These are phyloP conservation scores for Ogataea naganishii DNA, from an alignment of 805 yeast species.

Conservation along the genomic window DNA sequence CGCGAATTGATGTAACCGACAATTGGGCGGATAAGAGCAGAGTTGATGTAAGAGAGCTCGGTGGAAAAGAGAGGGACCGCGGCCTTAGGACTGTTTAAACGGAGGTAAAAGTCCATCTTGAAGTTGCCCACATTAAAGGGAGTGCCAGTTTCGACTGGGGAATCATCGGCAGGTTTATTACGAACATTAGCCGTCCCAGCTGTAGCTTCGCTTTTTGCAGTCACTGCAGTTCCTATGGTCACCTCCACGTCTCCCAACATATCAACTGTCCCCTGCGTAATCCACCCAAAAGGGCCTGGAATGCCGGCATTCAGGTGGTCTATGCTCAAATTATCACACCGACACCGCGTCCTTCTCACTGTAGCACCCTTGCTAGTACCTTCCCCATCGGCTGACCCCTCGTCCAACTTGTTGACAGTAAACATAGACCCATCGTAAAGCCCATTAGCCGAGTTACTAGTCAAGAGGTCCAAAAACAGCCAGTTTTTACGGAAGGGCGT, in stretches of 20 bases:
- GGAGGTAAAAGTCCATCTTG: slow-evolving; percentile 70
- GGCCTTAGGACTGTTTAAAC: slow-evolving; percentile 81
- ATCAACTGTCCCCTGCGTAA: slow-evolving; percentile 83
- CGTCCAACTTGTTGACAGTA: slow-evolving; percentile 83
- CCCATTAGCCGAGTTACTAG: slow-evolving; percentile 81
- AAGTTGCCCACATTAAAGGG: slow-evolving; percentile 58
- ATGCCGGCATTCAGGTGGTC: slow-evolving; percentile 88
- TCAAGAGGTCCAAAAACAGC: slow-evolving; percentile 81
- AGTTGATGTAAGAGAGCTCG: slow-evolving; percentile 87
- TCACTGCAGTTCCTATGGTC: no score
- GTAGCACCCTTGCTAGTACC: no score
- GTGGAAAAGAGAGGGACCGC: slow-evolving; percentile 78
- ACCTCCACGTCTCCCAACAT: slow-evolving; percentile 86
- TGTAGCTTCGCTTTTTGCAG: slow-evolving; percentile 9
- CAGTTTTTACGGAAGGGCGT: slow-evolving; percentile 83
- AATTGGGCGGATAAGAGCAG: slow-evolving; percentile 87
- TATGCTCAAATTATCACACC: slow-evolving; percentile 78
- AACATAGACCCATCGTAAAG: slow-evolving; percentile 89
- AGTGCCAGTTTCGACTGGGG: slow-evolving; percentile 24
- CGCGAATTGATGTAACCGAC: slow-evolving; percentile 91
- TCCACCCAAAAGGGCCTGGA: slow-evolving; percentile 97
- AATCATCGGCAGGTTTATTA: slow-evolving; percentile 7
- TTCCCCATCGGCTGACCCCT: no score
- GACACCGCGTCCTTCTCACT: slow-evolving; percentile 65
- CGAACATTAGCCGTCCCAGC: slow-evolving; percentile 13